Percentiles rank a stretch among this genome's conserved stretches.
phyloP scores from a whole-genome alignment of 2,329 filamentous ascomycete species.

The Claviceps quebecensis region DNA sequence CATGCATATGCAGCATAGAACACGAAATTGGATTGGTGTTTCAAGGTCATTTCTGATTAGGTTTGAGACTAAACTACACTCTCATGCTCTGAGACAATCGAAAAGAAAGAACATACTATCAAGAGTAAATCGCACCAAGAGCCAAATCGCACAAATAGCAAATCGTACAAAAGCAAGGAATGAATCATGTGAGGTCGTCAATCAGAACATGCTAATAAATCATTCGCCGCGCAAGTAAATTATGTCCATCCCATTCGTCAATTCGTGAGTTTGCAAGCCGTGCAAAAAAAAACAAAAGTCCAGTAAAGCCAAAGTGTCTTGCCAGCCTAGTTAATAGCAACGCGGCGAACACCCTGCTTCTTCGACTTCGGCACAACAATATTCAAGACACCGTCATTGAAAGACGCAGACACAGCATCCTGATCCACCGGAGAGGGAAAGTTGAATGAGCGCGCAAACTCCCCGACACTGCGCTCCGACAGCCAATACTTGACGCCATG shows the following conservation, averaged over 20 bases:
- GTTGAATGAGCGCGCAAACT: conserved; percentile 50
- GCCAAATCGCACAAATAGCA: too few species aligned
- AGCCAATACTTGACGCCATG: conserved; percentile 49
- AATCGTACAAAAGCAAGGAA: not conserved
- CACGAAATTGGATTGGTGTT: too few species aligned
- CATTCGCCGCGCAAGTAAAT: not conserved
- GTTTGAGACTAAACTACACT: too few species aligned
- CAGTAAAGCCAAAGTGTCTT: not conserved
- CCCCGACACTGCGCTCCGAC: conserved; percentile 45
- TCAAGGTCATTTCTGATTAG: too few species aligned
- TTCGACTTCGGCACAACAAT: conserved; percentile 38
- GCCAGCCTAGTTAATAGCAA: conserved; percentile 11
- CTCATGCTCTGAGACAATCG: too few species aligned
- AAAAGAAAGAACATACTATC: too few species aligned
- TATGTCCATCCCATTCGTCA: not conserved
- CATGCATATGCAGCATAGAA: too few species aligned
- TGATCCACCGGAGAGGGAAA: conserved; percentile 49
- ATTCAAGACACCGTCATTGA: conserved; percentile 49
- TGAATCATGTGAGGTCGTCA: too few species aligned
- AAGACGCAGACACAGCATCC: conserved; percentile 41
- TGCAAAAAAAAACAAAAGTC: not conserved
- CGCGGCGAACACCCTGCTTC: conserved; percentile 15
- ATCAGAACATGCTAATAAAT: not conserved
- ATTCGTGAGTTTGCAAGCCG: not conserved
- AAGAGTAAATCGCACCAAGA: too few species aligned